Base-by-base conservation (phyloP, 768 basidiomycete genomes). In the Boletus patriciae region DNA sequence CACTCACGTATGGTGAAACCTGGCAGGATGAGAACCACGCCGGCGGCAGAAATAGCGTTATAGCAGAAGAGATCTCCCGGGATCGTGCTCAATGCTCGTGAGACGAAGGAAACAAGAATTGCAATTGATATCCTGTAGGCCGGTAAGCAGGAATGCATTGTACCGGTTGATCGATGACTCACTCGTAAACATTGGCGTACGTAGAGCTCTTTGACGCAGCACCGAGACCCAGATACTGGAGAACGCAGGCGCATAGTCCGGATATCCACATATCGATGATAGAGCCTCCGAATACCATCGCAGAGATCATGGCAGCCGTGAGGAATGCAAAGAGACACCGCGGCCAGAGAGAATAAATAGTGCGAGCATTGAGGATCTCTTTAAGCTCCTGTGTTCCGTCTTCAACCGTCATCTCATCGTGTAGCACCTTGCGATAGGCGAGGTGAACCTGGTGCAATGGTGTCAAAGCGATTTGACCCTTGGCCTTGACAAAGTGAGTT, bases 141-240 rank as follows among this genome's bases (percentile, higher is more conserved):
- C 7, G 34, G 21, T 49, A 34, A 42, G 27, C 31, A 50, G 29
- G 41, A 23, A 52, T 23, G 12, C 23, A n/a, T n/a, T 3, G 8
- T 49, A 38, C n/a, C 15, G 10, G 37, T 27, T 47, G 49, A 38
- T 37, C 37, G 44, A 33, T 6, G 23, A 78, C 92, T 71, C 69
- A 94, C 94, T 96, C 94, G 66, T 94, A 96, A 55, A 95, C 92
- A 65, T 93, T 95, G n/a, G 92, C 92, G 72, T 94, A 95, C 75
- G 92, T 88, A 1, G 90, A 81, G 63, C 88, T 94, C 73, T 90
- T 92, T 62, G 86, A 82, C 4, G 93, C 92, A 10, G 90, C 85
- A 65, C 86, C 87, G 46, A 94, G 75, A 37, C 92, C 90, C 43
- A 94, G 78, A 69, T 88, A 92, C 64, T 91, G 88, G 48, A 95